Base-by-base conservation (phyloP, 1,284 basidiomycete species). In the Apiotrichum domesticum region DNA sequence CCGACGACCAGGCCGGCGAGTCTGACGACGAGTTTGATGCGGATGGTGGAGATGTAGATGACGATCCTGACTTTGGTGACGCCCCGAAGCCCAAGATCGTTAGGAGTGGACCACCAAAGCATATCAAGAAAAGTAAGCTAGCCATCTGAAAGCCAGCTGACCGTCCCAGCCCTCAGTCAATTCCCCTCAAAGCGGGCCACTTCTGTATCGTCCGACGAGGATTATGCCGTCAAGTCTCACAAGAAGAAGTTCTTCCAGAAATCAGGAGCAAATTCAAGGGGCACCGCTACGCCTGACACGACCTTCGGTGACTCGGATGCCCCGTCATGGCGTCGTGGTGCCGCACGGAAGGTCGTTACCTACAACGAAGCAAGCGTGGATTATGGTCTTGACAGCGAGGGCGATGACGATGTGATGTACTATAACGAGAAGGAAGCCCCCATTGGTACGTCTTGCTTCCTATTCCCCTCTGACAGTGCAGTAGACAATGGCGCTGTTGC, bases 141-240 rank as follows among this genome's bases (percentile, higher is more conserved):
- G 41, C 10, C 9, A n/a, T 4, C 29, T 5, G 3, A 14, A 10
- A 14, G 44, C 39, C 33, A n/a, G 37, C 35, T 55, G 34, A 42
- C 7, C 37, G 45, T 29, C 66, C 61, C 68, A 10, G 44, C 59
- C 37, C 48, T 58, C 10, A 44, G 49, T 5, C 60, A 56, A 15
- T 59, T 59, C 51, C 56, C 61, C 14, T 54, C 58, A 3, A 65
- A 71, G 9, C 59, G 65, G 1, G 65, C 66, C 14, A 51, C 59
- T 3, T 70, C 70, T 4, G 65, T 58, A 6, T 74, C 73, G 5
- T 90, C 89, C 4, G 90, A 90, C 71, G 92, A 89, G 10, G 90
- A 93, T 68, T 94, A 93, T 69, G 90, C 87, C 40, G 81, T 85
- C 37, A 87, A 88, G 60, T 84, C 87, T 43, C 87, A 90, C 80